Evolutionary conservation across 2,329 filamentous ascomycete genomes (phyloP).

Genomic region (Scopulariopsis brevicaulis): DNA sequence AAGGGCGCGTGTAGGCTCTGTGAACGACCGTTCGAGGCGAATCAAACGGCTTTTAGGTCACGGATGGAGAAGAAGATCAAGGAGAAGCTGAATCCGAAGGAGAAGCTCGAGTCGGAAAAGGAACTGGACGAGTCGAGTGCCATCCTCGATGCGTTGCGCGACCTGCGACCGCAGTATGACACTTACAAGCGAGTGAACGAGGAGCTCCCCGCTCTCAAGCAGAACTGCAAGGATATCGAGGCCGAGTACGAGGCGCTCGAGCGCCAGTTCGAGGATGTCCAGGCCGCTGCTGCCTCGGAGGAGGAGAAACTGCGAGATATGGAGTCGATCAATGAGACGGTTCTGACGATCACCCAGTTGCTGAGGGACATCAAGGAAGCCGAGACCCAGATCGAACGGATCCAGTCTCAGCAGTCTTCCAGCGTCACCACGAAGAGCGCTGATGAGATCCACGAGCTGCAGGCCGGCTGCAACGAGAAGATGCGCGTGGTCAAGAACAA

Average conservation of each 20-base stretch:
- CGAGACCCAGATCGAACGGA: slow-evolving; percentile 60
- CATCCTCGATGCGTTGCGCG: slow-evolving; percentile 47
- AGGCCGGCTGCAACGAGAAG: slow-evolving; percentile 56
- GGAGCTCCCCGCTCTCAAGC: slow-evolving; percentile 60
- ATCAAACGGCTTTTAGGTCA: slow-evolving; percentile 42
- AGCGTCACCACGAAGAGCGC: slow-evolving; percentile 52
- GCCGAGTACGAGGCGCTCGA: slow-evolving; percentile 49
- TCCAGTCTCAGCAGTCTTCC: slow-evolving; percentile 65
- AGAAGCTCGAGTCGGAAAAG: slow-evolving; percentile 49
- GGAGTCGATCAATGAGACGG: slow-evolving; percentile 64
- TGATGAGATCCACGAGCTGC: slow-evolving; percentile 74
- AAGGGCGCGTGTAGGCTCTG: slow-evolving; percentile 71
- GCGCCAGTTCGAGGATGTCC: slow-evolving; percentile 53
- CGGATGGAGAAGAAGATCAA: slow-evolving; percentile 57
- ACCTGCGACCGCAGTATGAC: slow-evolving; percentile 59
- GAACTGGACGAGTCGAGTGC: slow-evolving; percentile 40
- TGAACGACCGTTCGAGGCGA: slow-evolving; percentile 53
- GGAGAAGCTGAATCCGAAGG: slow-evolving; percentile 47
- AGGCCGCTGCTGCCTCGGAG: slow-evolving; percentile 52
- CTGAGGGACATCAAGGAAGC: slow-evolving; percentile 61
- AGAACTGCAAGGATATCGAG: slow-evolving; percentile 51
- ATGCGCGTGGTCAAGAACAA: slow-evolving; percentile 51
- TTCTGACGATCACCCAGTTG: slow-evolving; percentile 64
- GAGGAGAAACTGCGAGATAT: slow-evolving; percentile 59
- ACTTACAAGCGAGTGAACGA: slow-evolving; percentile 57